A percentile compares a stretch with the other conserved stretches of the same genome.
phyloP scores from a whole-genome alignment of 352 stramenopile species.

The Aphanomyces astaci region DNA sequence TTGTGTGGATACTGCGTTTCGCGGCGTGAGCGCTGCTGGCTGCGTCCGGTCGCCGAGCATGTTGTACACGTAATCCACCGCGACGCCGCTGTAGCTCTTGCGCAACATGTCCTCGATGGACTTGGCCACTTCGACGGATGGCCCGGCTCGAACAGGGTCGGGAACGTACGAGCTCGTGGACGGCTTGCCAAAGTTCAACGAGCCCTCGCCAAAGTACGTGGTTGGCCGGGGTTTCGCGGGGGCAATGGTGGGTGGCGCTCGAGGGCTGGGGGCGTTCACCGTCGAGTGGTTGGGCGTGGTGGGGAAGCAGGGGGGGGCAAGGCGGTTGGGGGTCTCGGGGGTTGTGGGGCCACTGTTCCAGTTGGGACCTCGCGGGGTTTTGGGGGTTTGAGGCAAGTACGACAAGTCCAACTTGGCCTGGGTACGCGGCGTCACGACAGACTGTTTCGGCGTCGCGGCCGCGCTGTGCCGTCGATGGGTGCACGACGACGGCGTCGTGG shows the following conservation, averaged over 20 bases:
- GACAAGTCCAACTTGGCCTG: conserved; percentile 15
- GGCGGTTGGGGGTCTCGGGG: neutral
- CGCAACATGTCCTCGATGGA: conserved; percentile 10
- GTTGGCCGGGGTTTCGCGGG: neutral
- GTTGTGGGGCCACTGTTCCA: neutral
- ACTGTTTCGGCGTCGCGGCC: neutral
- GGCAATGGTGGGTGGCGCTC: neutral
- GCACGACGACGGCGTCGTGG: conserved; percentile 10
- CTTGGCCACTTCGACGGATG: neutral
- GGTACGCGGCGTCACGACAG: neutral
- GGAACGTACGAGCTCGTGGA: neutral
- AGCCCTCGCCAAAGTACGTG: conserved; percentile 18
- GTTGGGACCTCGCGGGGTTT: neutral
- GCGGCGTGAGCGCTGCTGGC: neutral
- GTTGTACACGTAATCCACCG: conserved; percentile 21
- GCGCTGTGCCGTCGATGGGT: neutral
- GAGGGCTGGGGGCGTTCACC: neutral
- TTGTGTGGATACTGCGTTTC: neutral
- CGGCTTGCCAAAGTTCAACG: conserved; percentile 1
- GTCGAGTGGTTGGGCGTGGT: conserved; percentile 3
- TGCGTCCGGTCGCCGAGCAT: conserved; percentile 11
- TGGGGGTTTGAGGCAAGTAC: conserved; percentile 21
- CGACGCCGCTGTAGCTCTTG: conserved; percentile 20
- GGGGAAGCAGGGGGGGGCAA: neutral
- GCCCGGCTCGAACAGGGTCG: neutral